Evolutionary conservation across 305 asterid species (phyloP).

Genomic region (Withania somnifera): DNA sequence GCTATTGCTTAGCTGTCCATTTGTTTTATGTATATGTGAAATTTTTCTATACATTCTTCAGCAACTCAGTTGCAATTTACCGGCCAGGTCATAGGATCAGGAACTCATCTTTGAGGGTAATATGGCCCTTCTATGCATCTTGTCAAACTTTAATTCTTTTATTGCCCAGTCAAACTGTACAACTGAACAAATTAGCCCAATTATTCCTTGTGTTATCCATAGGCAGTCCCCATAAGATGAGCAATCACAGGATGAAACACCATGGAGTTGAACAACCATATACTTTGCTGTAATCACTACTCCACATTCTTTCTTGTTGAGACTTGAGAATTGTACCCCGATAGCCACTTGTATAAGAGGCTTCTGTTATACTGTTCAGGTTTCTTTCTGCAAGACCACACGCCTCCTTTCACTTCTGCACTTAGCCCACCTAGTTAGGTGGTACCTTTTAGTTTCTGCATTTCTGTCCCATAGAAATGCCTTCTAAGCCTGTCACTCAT

Average conservation of each 20-base stretch:
- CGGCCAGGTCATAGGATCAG: background rate
- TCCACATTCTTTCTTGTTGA: background rate
- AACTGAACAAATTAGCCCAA: background rate
- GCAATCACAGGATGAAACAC: background rate
- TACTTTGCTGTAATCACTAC: background rate
- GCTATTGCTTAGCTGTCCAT: background rate
- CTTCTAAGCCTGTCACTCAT: background rate
- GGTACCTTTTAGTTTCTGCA: background rate
- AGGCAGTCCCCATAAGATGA: background rate
- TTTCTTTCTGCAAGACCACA: background rate
- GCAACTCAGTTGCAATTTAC: background rate
- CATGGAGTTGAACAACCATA: background rate
- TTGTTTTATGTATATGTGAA: background rate
- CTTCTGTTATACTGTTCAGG: background rate
- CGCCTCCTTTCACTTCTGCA: background rate
- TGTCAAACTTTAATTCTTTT: background rate
- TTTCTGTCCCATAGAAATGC: background rate
- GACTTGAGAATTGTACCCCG: background rate
- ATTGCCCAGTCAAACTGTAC: background rate
- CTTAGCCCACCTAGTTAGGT: background rate
- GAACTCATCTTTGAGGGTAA: background rate
- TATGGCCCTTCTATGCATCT: too few relatives aligned
- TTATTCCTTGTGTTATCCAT: background rate
- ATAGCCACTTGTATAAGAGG: background rate
- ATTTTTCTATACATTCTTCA: background rate